A percentile compares a stretch with the other conserved stretches of the same genome.
phyloP scores from a whole-genome alignment of 805 yeast species.

The Brettanomyces naardenensis region DNA sequence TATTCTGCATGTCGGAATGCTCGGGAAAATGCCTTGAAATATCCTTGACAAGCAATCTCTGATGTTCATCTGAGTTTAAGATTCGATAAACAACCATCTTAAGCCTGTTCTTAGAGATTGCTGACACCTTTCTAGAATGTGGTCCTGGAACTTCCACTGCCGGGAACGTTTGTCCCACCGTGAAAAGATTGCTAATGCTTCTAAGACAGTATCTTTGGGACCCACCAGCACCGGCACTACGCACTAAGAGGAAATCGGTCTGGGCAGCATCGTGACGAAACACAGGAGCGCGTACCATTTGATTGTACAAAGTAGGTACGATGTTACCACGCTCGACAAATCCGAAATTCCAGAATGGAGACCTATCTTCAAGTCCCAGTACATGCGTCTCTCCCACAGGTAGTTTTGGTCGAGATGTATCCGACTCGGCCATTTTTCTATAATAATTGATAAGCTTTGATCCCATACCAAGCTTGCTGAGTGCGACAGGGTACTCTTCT shows the following conservation, averaged over 20 bases:
- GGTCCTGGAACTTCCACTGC: conserved; percentile 97
- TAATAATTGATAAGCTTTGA: conserved; percentile 88
- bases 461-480: conserved; percentile 94
- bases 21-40: conserved; percentile 92
- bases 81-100: conserved; percentile 92
- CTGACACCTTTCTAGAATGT: conserved; percentile 90
- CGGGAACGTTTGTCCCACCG: conserved; percentile 90
- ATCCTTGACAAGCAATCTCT: conserved; percentile 77
- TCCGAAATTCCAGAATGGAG: conserved; percentile 98
- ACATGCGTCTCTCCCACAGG: conserved; percentile 93
- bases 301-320: conserved; percentile 89
- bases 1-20: conserved; percentile 93
- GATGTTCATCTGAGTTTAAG: conserved; percentile 63
- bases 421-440: conserved; percentile 75
- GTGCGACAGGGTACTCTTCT: conserved; percentile 77
- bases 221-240: conserved; percentile 75
- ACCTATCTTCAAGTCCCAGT: conserved; percentile 89
- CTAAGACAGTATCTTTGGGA: conserved; percentile 61
- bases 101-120: conserved; percentile 82
- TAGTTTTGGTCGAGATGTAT: conserved; percentile 77
- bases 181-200: conserved; percentile 61
- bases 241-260: conserved; percentile 77
- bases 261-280: conserved; percentile 72
- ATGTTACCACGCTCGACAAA: conserved; percentile 90
- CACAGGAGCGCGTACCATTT: conserved; percentile 87